Conservation (phyloP, 805 yeast genomes). For the Debaryomyces castellii region DNA sequence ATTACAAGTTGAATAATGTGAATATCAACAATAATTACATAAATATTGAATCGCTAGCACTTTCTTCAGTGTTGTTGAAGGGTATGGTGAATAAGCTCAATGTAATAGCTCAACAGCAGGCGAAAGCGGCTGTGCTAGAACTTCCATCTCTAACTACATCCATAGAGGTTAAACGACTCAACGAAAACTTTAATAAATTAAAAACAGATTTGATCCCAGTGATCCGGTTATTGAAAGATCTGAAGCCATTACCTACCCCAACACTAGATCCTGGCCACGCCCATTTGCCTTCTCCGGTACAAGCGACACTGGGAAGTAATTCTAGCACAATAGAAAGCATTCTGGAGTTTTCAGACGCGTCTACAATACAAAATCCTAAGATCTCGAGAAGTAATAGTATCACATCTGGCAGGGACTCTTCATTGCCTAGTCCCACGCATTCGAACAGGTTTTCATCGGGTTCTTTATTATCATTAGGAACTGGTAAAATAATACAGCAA, state of each 20-base stretch:
- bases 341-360: background rate
- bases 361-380: background rate
- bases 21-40: conserved; percentile 38
- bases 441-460: conserved; percentile 39
- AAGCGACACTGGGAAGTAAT: background rate
- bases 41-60: conserved; percentile 34
- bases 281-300: conserved; percentile 28
- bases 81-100: conserved; percentile 31
- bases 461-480: conserved; percentile 39
- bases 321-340: background rate
- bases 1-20: conserved; percentile 26
- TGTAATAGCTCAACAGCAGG: conserved; percentile 15
- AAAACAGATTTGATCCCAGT: conserved; percentile 67
- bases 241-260: conserved; percentile 69
- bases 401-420: conserved; percentile 2
- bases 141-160: conserved; percentile 15
- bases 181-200: conserved; percentile 55
- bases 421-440: conserved; percentile 23
- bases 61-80: conserved; percentile 34
- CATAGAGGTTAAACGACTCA: conserved; percentile 40
- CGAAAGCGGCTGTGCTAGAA: conserved; percentile 5
- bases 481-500: conserved; percentile 38
- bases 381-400: conserved; percentile 11
- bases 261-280: conserved; percentile 42
- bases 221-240: conserved; percentile 59